Conservation (phyloP, 352 stramenopile genomes). For the Poterioochromonas sp. region DNA sequence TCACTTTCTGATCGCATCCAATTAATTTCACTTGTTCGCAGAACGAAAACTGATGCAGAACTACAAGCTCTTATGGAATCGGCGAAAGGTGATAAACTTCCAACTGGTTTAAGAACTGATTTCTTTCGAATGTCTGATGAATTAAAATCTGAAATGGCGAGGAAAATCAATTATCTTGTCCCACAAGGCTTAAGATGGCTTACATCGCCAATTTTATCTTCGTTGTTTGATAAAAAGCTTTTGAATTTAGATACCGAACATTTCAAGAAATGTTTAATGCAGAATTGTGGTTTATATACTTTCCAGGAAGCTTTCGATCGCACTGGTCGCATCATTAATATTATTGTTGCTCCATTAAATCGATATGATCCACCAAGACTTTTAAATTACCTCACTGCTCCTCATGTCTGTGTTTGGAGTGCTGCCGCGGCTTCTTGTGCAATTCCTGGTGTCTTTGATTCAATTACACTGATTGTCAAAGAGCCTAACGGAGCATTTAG, state of each 20-base stretch:
- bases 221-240: conserved; percentile 51
- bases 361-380: conserved; percentile 82
- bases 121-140: conserved; percentile 8
- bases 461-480: conserved; percentile 86
- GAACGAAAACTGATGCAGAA: background rate
- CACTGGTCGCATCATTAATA: conserved; percentile 96
- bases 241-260: conserved; percentile 58
- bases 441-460: conserved; percentile 83
- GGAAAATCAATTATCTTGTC: conserved; percentile 28
- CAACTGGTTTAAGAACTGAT: background rate
- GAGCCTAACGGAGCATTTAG: conserved; percentile 65
- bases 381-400: conserved; percentile 95
- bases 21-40: background rate
- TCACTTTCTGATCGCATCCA: background rate
- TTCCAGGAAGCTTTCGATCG: conserved; percentile 90
- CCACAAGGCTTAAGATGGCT: conserved; percentile 42
- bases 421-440: conserved; percentile 85
- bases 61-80: background rate
- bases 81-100: background rate
- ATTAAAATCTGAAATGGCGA: conserved; percentile 17
- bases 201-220: conserved; percentile 51
- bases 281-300: conserved; percentile 39
- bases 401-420: conserved; percentile 96
- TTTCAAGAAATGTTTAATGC: conserved; percentile 40
- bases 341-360: conserved; percentile 86